Evolutionary conservation across 2,329 filamentous ascomycete species (phyloP).

Genomic region (Myriangium duriaei): DNA sequence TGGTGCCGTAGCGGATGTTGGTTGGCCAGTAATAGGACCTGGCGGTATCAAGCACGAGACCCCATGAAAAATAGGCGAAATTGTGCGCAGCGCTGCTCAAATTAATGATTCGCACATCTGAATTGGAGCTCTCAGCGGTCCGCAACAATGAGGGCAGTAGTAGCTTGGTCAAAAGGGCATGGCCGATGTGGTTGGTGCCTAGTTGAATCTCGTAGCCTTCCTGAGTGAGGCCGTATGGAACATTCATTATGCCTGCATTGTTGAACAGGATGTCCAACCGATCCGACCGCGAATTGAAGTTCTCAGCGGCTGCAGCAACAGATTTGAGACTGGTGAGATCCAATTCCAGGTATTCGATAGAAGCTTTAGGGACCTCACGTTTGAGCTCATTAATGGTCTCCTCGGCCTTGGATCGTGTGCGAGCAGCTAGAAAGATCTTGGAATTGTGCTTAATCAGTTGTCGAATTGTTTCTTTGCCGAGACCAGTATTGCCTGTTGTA

Average conservation of each 20-base stretch:
- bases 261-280: slow-evolving; percentile 35
- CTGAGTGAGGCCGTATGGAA: slow-evolving; percentile 25
- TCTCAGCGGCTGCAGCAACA: slow-evolving; percentile 26
- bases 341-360: slow-evolving; percentile 27
- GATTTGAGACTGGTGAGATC: slow-evolving; percentile 32
- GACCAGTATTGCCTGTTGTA: slow-evolving; percentile 30
- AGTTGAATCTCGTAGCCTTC: slow-evolving; percentile 41
- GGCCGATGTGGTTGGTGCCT: slow-evolving; percentile 41
- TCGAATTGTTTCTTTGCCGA: slow-evolving; percentile 34
- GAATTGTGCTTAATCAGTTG: slow-evolving; percentile 34
- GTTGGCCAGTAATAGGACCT: slow-evolving; percentile 18
- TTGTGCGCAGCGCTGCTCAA: slow-evolving; percentile 23
- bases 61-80: slow-evolving; percentile 16
- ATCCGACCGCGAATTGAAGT: slow-evolving; percentile 23
- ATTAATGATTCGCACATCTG: slow-evolving; percentile 35
- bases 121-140: slow-evolving; percentile 26
- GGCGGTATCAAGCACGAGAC: slow-evolving; percentile 24
- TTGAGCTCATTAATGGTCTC: slow-evolving; percentile 30
- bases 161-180: slow-evolving; percentile 34
- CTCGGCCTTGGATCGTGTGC: slow-evolving; percentile 30
- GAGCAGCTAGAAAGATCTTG: slow-evolving; percentile 35
- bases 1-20: slow-evolving; percentile 34
- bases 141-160: slow-evolving; percentile 31
- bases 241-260: slow-evolving; percentile 34
- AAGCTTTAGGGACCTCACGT: slow-evolving; percentile 21